These are phyloP conservation scores for Lasiodiplodia sp. DNA, from an alignment of 2,329 filamentous ascomycete species.

Conservation along the genomic window DNA sequence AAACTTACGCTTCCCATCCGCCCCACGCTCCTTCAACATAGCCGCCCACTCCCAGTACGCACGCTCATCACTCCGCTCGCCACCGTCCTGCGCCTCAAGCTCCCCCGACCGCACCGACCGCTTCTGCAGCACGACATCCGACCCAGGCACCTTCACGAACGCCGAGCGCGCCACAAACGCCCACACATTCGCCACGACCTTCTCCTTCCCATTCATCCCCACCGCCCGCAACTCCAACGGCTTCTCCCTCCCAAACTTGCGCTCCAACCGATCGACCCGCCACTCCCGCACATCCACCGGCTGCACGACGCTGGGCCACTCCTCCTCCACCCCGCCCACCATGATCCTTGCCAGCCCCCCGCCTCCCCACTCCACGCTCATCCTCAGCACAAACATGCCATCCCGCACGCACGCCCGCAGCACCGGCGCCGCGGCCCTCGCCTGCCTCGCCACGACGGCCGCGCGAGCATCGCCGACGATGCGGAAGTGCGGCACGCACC, in stretches of 20 bases:
- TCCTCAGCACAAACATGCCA: neutral
- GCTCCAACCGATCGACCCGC: slow-evolving; percentile 37
- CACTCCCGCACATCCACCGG: neutral
- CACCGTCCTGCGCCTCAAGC: neutral
- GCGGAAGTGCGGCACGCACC: slow-evolving; percentile 39
- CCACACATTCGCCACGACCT: slow-evolving; percentile 44
- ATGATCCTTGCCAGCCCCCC: neutral
- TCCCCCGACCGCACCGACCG: slow-evolving; percentile 38
- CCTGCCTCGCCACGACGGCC: slow-evolving; percentile 30
- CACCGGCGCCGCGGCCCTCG: neutral
- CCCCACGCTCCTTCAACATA: slow-evolving; percentile 32
- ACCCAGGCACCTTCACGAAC: slow-evolving; percentile 51
- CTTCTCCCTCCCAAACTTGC: slow-evolving; percentile 40
- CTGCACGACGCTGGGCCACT: neutral
- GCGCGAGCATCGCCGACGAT: slow-evolving; percentile 34
- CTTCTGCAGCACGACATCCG: slow-evolving; percentile 49
- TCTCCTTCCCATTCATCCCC: slow-evolving; percentile 52
- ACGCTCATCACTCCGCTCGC: neutral
- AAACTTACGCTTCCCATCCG: slow-evolving; percentile 34
- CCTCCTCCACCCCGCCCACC: neutral
- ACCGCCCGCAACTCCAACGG: slow-evolving; percentile 44
- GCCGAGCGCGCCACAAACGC: slow-evolving; percentile 40
- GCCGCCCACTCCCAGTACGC: slow-evolving; percentile 36
- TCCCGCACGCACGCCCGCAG: neutral
- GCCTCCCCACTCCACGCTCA: neutral